These are phyloP conservation scores for Blastobotrys raffinosifermentans DNA, from an alignment of 1,139 yeast species.

Conservation along the genomic window DNA sequence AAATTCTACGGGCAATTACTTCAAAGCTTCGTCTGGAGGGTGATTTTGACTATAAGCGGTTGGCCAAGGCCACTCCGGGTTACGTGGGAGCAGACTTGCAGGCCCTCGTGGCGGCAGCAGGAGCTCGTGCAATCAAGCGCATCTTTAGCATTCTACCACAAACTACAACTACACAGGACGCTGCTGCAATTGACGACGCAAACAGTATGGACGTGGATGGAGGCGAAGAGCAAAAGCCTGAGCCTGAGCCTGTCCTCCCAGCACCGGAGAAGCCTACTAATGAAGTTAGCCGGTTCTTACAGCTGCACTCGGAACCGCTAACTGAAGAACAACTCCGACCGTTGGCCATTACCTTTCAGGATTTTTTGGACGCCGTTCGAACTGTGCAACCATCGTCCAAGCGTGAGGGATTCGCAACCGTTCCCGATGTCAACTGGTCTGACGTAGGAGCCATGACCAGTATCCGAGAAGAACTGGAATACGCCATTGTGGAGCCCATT, in stretches of 20 bases:
- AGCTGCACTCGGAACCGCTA: slow-evolving; percentile 73
- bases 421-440: slow-evolving; percentile 95
- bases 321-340: slow-evolving; percentile 69
- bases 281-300: slow-evolving; percentile 42
- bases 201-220: slow-evolving; percentile 9
- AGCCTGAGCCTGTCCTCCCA: slow-evolving; percentile 3
- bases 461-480: slow-evolving; percentile 83
- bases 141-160: slow-evolving; percentile 46
- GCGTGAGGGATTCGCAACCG: slow-evolving; percentile 98
- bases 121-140: slow-evolving; percentile 88
- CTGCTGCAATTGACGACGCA: slow-evolving; percentile 13
- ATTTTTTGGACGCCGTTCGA: slow-evolving; percentile 80
- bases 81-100: slow-evolving; percentile 97
- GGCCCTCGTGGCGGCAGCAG: slow-evolving; percentile 92
- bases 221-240: slow-evolving; percentile 1
- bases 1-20: slow-evolving; percentile 66
- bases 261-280: slow-evolving; percentile 1
- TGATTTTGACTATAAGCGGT: slow-evolving; percentile 58
- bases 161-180: slow-evolving; percentile 14
- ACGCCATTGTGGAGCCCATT: slow-evolving; percentile 97
- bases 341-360: slow-evolving; percentile 67
- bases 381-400: slow-evolving; percentile 96
- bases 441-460: slow-evolving; percentile 84
- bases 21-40: slow-evolving; percentile 59
- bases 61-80: slow-evolving; percentile 95